These are phyloP conservation scores for Aspergillus mulundensis DNA, from an alignment of 495 filamentous ascomycete species.

Conservation along the genomic window DNA sequence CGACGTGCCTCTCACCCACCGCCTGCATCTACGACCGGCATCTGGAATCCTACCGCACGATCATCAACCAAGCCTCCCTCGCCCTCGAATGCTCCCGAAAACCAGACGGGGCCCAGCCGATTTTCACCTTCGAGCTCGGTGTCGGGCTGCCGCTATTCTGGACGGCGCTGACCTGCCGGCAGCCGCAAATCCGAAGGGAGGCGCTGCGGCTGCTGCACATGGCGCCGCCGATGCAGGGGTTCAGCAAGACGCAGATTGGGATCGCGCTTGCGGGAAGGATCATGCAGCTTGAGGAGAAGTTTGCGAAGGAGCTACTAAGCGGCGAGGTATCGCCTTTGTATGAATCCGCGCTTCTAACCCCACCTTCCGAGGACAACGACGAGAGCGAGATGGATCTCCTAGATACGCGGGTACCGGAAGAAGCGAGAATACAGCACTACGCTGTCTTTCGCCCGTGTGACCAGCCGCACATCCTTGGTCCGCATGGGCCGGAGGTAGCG, in stretches of 20 bases:
- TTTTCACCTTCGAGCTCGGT: slow-evolving; percentile 36
- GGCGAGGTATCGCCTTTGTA: too few relatives aligned
- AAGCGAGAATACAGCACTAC: not conserved
- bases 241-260: slow-evolving; percentile 16
- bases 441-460: not conserved
- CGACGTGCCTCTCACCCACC: slow-evolving; percentile 7
- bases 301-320: not conserved
- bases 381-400: not conserved
- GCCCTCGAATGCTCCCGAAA: slow-evolving; percentile 14
- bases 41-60: slow-evolving; percentile 25
- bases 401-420: not conserved
- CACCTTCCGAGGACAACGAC: not conserved
- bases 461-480: not conserved
- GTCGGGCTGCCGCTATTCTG: slow-evolving; percentile 34
- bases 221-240: slow-evolving; percentile 24
- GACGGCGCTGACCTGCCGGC: slow-evolving; percentile 27
- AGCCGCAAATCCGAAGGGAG: slow-evolving; percentile 21
- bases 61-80: slow-evolving; percentile 26
- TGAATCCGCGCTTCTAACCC: too few relatives aligned
- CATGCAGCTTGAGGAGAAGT: not conserved
- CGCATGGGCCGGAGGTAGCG: not conserved
- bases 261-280: not conserved
- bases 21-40: slow-evolving; percentile 15
- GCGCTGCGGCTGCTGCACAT: slow-evolving; percentile 23
- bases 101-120: slow-evolving; percentile 25